A percentile compares a stretch with the other conserved stretches of the same genome.
Evolutionary conservation across 1,284 basidiomycete species (phyloP).

Genomic region (Cystobasidium pallidum): DNA sequence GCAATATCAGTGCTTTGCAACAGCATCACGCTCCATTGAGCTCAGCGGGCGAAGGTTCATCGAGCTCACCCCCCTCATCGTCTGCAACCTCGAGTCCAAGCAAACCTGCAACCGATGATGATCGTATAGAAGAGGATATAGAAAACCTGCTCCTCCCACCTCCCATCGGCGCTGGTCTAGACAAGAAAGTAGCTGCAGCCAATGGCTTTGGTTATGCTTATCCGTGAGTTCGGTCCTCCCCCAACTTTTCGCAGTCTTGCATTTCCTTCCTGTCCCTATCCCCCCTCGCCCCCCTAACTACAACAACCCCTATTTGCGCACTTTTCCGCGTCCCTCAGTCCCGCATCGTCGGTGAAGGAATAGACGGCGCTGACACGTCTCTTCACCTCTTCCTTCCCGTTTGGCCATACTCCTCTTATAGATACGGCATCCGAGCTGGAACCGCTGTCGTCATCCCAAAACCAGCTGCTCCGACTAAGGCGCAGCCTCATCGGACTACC

Average conservation of each 20-base stretch:
- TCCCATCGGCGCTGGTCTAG: constrained; percentile 7
- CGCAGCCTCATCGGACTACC: not conserved
- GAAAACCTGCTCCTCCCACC: constrained; percentile 27
- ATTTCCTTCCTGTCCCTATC: not conserved
- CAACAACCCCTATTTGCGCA: constrained; percentile 1
- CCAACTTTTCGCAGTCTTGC: not conserved
- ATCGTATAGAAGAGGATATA: constrained; percentile 22
- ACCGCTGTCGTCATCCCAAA: constrained; percentile 6
- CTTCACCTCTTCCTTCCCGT: no score
- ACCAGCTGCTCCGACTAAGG: constrained; percentile 3
- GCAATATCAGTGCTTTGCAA: not conserved
- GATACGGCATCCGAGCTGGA: constrained; percentile 4
- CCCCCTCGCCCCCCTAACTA: not conserved
- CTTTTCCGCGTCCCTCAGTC: not conserved
- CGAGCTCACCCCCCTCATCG: constrained; percentile 23
- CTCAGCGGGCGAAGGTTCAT: constrained; percentile 6
- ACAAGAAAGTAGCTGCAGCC: not conserved
- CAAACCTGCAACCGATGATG: constrained; percentile 6
- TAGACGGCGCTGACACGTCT: not conserved
- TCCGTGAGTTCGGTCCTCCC: constrained; percentile 23
- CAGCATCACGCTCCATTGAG: not conserved
- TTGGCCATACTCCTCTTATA: not conserved
- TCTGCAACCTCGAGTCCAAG: constrained; percentile 33
- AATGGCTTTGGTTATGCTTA: constrained; percentile 36
- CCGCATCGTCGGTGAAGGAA: not conserved